These are phyloP conservation scores for Malus sieversii DNA, from an alignment of 306 rosid species.

Conservation along the genomic window DNA sequence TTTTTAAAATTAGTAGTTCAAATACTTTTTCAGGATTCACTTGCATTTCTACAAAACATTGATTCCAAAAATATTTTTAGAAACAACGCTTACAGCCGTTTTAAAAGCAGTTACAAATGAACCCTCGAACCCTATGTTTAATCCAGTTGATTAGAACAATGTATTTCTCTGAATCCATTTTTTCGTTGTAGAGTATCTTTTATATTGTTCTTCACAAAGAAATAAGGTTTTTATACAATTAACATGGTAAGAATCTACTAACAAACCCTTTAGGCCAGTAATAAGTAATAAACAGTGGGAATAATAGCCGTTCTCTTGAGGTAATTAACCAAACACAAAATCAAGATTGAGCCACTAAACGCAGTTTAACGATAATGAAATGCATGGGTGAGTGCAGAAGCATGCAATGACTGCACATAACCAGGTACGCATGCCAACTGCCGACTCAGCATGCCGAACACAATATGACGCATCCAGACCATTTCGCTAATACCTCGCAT, in stretches of 20 bases:
- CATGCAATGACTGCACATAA: slow-evolving; percentile 29
- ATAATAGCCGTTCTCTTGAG: neutral
- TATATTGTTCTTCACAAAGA: neutral
- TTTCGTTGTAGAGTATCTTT: neutral
- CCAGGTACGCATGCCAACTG: slow-evolving; percentile 47
- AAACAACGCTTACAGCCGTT: no score
- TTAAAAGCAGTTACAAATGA: no score
- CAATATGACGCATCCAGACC: neutral
- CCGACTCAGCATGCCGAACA: slow-evolving; percentile 21
- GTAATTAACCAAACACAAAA: slow-evolving; percentile 1
- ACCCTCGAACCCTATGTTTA: no score
- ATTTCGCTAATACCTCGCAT: slow-evolving; percentile 2
- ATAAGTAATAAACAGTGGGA: neutral
- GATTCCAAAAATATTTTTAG: no score
- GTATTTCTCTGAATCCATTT: no score
- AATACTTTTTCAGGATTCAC: no score
- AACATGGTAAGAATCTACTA: neutral
- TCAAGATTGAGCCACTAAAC: slow-evolving; percentile 33
- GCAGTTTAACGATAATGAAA: neutral
- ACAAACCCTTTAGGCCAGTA: neutral
- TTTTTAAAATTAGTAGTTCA: no score
- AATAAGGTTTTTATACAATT: neutral
- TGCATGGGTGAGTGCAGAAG: slow-evolving; percentile 26
- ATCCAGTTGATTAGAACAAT: neutral
- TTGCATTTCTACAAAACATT: no score